Evolutionary conservation across 2,329 filamentous ascomycete species (phyloP), one percentile per base, ranked within the genome.

Genomic region (Curvularia hawaiiensis): DNA sequence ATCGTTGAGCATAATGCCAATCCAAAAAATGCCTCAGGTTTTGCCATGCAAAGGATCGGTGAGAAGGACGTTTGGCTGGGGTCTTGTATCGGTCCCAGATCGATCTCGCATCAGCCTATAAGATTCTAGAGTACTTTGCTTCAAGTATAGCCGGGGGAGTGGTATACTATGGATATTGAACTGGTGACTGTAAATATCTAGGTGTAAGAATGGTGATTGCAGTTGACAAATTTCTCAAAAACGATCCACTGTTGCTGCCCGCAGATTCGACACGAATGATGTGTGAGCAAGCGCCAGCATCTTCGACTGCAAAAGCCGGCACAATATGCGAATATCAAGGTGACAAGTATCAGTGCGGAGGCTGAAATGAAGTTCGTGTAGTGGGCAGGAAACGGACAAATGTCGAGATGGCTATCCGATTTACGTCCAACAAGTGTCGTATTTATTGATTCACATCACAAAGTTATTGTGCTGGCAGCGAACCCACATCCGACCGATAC

Each of bases 1-100:
- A 24, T 2, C n/a, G n/a, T 14, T 47, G 16, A 33, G 44, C 44
- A 47, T 47, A 31, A 47, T 47, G 44, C 44, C 44, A 47, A 47
- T 47, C 26, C 44, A 5, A 31, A 31, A 14, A 20, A 22, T 47
- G 44, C 44, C 18, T 47, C 44, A 47, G 44, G 44, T 33, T 47
- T 28, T 33, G 26, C 44, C 28, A 46, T 26, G 28, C 28, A 46
- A 20, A 30, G 30, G n/a, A 47, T 47, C 28, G 44, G 44, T 24
- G 30, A 33, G 44, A 18, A 33, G 3, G 44, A 16, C 35, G 44
- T 47, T 33, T 47, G 44, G 20, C 44, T 5, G 11, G 44, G 44
- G 30, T 33, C 5, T 47, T 33, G 44, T 16, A 47, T 47, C 44
- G 30, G 12, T 10, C 20, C n/a, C 18, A n/a, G 44, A 18, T 33